Base-by-base conservation (phyloP, 106 monocot genomes). In the Agapanthus africanus region DNA sequence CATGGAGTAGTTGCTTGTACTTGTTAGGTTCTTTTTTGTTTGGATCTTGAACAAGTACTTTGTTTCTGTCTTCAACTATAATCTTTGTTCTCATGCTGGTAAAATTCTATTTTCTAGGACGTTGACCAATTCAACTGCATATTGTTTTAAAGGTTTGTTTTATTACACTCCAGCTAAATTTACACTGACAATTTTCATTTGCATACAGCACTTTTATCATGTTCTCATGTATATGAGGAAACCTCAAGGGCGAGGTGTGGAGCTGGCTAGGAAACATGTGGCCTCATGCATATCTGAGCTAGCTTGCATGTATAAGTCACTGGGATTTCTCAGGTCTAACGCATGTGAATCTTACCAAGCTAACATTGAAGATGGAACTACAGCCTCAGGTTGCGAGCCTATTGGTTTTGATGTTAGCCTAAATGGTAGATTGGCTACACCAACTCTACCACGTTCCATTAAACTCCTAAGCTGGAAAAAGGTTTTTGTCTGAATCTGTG, bases 371-470 rank as follows among this genome's bases (percentile, higher is more conserved):
- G 64, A 50, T 76, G 65, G 27, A 54, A 99, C 99, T 39, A 99
- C 99, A 21, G 93, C 90, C 23, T 99, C 99, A 66, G 99, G 99
- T 74, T 80, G 80, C 66, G 37, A 76, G 11, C 87, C 99, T 77
- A 57, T 93, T 80, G 99, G 99, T 40, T 99, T 99, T 92, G 92
- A 90, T 85, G 76, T 71, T 83, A 83, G 75, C 66, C 34, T 99
- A 68, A 99, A 93, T 78, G 74, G 77, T 50, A 90, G 64, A 74
- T 79, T 90, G 47, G 71, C 82, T 67, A 81, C 90, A 52, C 93
- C 99, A 51, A 76, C 90, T 38, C 99, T 93, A 36, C 99, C 99
- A 65, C 92, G 99, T 59, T 82, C 87, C 47, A 79, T 85, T 36
- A 80, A 79, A 76, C 70, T 99, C 63, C 70, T 99, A 16, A 83